Base-by-base conservation (phyloP, 2,329 filamentous ascomycete species). In the Sarocladium kiliense region DNA sequence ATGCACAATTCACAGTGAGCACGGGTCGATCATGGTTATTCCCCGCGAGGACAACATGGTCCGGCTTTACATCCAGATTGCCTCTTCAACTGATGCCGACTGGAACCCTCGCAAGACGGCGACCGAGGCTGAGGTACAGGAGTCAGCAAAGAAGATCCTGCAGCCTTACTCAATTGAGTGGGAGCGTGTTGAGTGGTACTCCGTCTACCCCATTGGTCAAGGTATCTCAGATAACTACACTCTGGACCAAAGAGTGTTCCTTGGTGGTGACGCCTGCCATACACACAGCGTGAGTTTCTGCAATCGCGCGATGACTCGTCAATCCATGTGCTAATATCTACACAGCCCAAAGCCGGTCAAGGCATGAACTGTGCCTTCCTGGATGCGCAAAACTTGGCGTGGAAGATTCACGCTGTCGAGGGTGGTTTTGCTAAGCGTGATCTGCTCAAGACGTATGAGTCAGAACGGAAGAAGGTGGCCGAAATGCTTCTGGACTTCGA, bases 361-460 rank as follows among this genome's bases (percentile, higher is more conserved):
- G 87, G 87, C 27, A 91, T 91, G 88, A 91, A 91, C 64, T 88
- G 87, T 0, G 87, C 86, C 3, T 90, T 91, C 71, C 75, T 88
- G 53, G 88, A 93, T 62, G 91, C 91, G 1, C 82, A 91, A 58
- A 97, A 97, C 69, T 77, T 97, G 39, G 92, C 92, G 7, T 97
- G 92, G 92, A 97, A 97, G 75, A 89, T 97, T 53, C 92, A 96
- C 67, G 85, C 89, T 34, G 93, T 97, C 10, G 91, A 96, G 67
- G 79, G 80, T 25, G 91, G 91, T 12, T 89, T 96, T 61, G 89
- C 91, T 1, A 74, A 85, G 27, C 86, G 89, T 58, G 81, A 82
- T 2, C 78, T 94, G 18, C 80, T 97, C 53, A 82, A 85, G 58
- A 94, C 92, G 0, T 97, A 97, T 68, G 90, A 97, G 72, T 78